Evolutionary conservation across 371 early-diverging fungal species (phyloP).

Genomic region (Dentiscutata heterogama): DNA sequence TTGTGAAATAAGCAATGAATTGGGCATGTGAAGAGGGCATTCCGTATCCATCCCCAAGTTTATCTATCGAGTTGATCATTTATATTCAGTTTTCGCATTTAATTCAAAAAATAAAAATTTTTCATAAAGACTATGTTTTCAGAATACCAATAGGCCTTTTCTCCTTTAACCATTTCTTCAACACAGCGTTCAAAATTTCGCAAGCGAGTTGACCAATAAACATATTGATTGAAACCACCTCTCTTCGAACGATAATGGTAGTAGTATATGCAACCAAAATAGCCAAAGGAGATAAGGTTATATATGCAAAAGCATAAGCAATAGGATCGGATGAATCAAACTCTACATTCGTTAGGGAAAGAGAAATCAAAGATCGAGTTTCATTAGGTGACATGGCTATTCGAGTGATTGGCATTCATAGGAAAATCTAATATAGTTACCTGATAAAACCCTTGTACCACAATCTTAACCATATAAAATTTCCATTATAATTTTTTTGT

Average conservation of each 20-base stretch:
- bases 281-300: conserved; percentile 83
- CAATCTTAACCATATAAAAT: no score
- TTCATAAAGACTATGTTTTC: not conserved
- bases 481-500: no score
- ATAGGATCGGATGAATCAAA: conserved; percentile 68
- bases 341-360: conserved; percentile 81
- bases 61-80: conserved; percentile 54
- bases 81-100: not conserved
- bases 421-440: no score
- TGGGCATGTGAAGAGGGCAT: conserved; percentile 96
- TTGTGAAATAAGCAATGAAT: conserved; percentile 89
- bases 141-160: conserved; percentile 80
- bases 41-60: conserved; percentile 90
- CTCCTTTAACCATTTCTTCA: conserved; percentile 78
- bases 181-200: conserved; percentile 77
- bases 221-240: conserved; percentile 77
- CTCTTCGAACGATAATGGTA: conserved; percentile 78
- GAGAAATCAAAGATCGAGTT: conserved; percentile 45
- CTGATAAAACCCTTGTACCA: no score
- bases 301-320: conserved; percentile 68
- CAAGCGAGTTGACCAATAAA: conserved; percentile 84
- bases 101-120: not conserved
- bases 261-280: conserved; percentile 85
- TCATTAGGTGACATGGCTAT: no score
- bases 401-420: no score